These are phyloP conservation scores for Trametes sanguinea DNA, from an alignment of 768 basidiomycete species.

Conservation along the genomic window DNA sequence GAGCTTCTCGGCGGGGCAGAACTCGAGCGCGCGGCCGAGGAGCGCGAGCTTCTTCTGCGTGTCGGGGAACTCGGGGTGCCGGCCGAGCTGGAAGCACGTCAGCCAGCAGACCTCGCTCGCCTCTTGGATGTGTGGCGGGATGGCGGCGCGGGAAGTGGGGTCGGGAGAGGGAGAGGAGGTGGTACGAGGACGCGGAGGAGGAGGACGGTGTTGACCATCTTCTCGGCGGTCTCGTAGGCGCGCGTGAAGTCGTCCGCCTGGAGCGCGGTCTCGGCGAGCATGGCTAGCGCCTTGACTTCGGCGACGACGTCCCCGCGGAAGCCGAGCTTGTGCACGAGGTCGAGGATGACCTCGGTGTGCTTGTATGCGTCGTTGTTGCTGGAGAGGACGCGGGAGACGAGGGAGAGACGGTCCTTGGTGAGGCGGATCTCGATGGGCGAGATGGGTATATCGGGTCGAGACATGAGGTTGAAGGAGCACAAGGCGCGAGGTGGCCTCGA, in stretches of 20 bases:
- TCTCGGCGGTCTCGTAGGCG: constrained; percentile 70
- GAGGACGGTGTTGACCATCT: constrained; percentile 68
- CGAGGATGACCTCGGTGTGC: constrained; percentile 89
- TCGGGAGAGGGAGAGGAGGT: constrained; percentile 41
- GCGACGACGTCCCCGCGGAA: constrained; percentile 70
- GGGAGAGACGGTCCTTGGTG: constrained; percentile 82
- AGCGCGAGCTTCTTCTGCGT: constrained; percentile 65
- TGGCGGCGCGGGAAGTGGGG: constrained; percentile 29
- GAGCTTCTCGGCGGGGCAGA: constrained; percentile 82
- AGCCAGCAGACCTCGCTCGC: constrained; percentile 88
- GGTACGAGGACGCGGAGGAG: constrained; percentile 33
- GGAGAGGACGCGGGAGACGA: constrained; percentile 85
- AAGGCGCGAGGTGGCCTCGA: constrained; percentile 98
- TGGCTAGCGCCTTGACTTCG: constrained; percentile 80
- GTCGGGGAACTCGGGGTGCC: constrained; percentile 76
- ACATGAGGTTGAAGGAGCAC: constrained; percentile 85
- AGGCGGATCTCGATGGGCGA: constrained; percentile 93
- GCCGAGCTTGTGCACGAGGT: constrained; percentile 87
- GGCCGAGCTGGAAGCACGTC: constrained; percentile 84
- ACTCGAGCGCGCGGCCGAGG: constrained; percentile 78
- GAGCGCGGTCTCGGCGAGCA: constrained; percentile 88
- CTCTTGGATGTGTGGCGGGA: constrained; percentile 48
- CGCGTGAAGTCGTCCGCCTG: constrained; percentile 76
- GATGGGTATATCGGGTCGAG: constrained; percentile 73
- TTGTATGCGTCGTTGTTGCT: constrained; percentile 87